phyloP scores from a whole-genome alignment of 495 filamentous ascomycete genomes.

The Hyaloscypha variabilis region DNA sequence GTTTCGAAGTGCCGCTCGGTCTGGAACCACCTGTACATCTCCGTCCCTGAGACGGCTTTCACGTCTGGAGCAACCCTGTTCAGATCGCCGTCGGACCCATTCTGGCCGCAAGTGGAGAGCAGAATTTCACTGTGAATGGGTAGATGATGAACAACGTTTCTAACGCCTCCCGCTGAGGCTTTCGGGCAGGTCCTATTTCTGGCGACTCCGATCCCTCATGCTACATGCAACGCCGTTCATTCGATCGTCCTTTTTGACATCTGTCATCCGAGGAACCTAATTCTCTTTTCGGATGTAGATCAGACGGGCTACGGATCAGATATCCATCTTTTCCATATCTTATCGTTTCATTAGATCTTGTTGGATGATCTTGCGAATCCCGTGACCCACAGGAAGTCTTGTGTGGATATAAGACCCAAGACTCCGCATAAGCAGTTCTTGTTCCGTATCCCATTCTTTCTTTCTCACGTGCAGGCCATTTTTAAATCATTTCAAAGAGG shows the following conservation, averaged over 20 bases:
- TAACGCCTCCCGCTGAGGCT: background rate
- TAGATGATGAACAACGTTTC: background rate
- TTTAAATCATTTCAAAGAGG: constrained; percentile 39
- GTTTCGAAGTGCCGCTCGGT: constrained; percentile 17
- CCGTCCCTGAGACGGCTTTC: background rate
- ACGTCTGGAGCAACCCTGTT: background rate
- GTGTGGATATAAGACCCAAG: constrained; percentile 33
- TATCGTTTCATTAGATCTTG: constrained; percentile 35
- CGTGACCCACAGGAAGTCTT: constrained; percentile 7
- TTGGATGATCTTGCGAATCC: constrained; percentile 17
- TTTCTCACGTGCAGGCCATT: constrained; percentile 26
- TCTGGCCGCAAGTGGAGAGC: background rate
- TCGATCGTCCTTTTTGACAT: constrained; percentile 10
- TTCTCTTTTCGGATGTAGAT: constrained; percentile 26
- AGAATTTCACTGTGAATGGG: background rate
- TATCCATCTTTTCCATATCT: constrained; percentile 22
- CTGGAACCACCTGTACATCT: constrained; percentile 24
- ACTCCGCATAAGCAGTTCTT: constrained; percentile 27
- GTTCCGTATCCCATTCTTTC: constrained; percentile 27
- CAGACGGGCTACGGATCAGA: constrained; percentile 30
- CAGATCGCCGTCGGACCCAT: background rate
- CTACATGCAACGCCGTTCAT: background rate
- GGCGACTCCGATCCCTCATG: constrained; percentile 3
- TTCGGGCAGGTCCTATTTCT: constrained; percentile 15
- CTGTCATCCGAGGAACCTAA: constrained; percentile 6